phyloP scores from a whole-genome alignment of 257 asterid species.

The Striga asiatica region DNA sequence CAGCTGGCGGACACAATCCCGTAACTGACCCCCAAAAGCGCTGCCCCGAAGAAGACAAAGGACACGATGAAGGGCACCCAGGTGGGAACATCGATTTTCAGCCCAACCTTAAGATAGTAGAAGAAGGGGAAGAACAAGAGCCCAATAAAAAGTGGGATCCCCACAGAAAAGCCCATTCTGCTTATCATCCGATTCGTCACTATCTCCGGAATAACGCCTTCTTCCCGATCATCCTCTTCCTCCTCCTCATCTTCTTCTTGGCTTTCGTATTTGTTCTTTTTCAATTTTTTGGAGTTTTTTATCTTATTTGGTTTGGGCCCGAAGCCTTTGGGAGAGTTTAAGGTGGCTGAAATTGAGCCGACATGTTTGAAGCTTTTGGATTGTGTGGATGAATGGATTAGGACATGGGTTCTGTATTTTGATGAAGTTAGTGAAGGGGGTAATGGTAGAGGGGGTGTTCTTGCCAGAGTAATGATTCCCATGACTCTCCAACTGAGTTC shows the following conservation, averaged over 20 bases:
- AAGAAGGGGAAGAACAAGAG: slow-evolving; percentile 80
- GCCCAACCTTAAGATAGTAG: slow-evolving; percentile 76
- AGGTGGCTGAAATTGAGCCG: slow-evolving; percentile 43
- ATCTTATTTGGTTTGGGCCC: slow-evolving; percentile 55
- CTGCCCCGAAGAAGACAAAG: slow-evolving; percentile 77
- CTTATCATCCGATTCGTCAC: slow-evolving; percentile 91
- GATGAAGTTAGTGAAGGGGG: slow-evolving; percentile 30
- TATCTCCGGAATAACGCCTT: slow-evolving; percentile 78
- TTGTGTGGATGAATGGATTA: slow-evolving; percentile 16
- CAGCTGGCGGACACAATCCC: slow-evolving; percentile 97
- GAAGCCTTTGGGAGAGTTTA: slow-evolving; percentile 75
- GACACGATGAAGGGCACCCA: slow-evolving; percentile 91
- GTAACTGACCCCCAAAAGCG: slow-evolving; percentile 76
- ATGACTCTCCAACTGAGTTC: slow-evolving; percentile 15
- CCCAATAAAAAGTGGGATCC: slow-evolving; percentile 73
- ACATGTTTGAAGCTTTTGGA: slow-evolving; percentile 12
- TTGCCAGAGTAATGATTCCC: slow-evolving; percentile 30
- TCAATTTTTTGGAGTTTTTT: slow-evolving; percentile 39
- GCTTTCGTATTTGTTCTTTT: slow-evolving; percentile 27
- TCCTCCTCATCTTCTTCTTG: slow-evolving; percentile 36
- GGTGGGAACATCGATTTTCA: slow-evolving; percentile 81
- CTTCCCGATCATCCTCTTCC: slow-evolving; percentile 29
- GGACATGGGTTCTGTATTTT: slow-evolving; percentile 24
- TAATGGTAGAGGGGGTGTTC: slow-evolving; percentile 23
- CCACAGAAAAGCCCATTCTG: slow-evolving; percentile 71